Percentiles rank a stretch among this genome's conserved stretches.
Evolutionary conservation across 2,329 filamentous ascomycete species (phyloP).

Genomic region (Eutypella sp.): DNA sequence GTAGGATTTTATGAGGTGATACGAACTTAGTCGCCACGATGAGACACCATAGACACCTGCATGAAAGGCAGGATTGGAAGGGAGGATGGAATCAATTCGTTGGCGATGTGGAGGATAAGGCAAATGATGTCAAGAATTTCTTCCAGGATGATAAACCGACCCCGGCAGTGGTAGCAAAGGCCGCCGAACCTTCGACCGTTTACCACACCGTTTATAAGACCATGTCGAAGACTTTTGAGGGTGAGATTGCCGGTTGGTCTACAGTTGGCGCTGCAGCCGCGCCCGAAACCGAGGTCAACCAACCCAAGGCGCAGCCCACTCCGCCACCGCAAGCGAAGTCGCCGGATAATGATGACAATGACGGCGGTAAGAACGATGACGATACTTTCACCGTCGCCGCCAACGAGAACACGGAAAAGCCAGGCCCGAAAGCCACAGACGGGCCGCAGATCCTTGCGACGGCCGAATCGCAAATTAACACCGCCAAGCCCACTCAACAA

Average conservation of each 20-base stretch:
- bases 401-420: neutral
- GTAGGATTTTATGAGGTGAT: neutral
- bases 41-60: conserved; percentile 20
- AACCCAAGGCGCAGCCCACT: conserved; percentile 1
- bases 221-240: conserved; percentile 35
- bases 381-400: too few relatives aligned
- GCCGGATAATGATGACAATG: conserved; percentile 4
- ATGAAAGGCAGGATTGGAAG: conserved; percentile 16
- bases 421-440: neutral
- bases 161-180: conserved; percentile 12
- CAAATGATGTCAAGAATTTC: conserved; percentile 21
- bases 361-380: conserved; percentile 5
- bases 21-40: conserved; percentile 15
- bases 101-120: conserved; percentile 23
- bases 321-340: conserved; percentile 4
- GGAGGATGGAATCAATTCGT: conserved; percentile 18
- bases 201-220: conserved; percentile 38
- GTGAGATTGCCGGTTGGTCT: conserved; percentile 37
- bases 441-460: too few relatives aligned
- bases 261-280: conserved; percentile 29
- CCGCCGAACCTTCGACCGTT: conserved; percentile 26
- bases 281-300: conserved; percentile 9
- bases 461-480: neutral
- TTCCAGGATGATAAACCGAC: conserved; percentile 4
- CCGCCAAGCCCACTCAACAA: neutral